These are phyloP conservation scores for Cladobotryum mycophilum DNA, from an alignment of 2,329 filamentous ascomycete species.

Conservation along the genomic window DNA sequence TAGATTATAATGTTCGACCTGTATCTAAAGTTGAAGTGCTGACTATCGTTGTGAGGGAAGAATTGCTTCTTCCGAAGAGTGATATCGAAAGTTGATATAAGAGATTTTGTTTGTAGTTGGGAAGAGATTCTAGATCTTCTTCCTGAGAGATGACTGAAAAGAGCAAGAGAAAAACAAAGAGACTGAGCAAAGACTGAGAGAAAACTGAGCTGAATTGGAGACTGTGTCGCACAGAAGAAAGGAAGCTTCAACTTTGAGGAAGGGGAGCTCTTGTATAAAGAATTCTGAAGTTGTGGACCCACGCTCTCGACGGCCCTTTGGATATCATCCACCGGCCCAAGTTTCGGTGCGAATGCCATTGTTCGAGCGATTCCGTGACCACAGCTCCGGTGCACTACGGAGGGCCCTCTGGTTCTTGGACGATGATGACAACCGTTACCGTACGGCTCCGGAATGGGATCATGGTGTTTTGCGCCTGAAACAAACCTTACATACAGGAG, in stretches of 20 bases:
- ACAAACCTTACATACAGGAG: not conserved
- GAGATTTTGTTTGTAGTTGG: too few relatives aligned
- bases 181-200: not conserved
- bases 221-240: not conserved
- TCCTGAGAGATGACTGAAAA: not conserved
- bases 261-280: not conserved
- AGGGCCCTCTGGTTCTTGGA: not conserved
- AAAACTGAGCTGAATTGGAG: not conserved
- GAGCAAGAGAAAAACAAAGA: not conserved
- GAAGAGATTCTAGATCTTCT: not conserved
- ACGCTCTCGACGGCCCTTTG: too few relatives aligned
- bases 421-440: constrained; percentile 2
- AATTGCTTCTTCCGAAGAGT: too few relatives aligned
- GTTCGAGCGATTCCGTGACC: not conserved
- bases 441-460: constrained; percentile 8
- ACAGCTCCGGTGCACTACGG: constrained; percentile 5
- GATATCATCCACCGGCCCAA: not conserved
- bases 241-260: not conserved
- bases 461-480: not conserved
- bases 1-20: too few relatives aligned
- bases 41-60: too few relatives aligned
- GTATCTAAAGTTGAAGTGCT: too few relatives aligned
- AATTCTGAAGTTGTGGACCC: not conserved
- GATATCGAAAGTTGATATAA: too few relatives aligned
- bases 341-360: not conserved